Percentiles rank a stretch among this genome's conserved stretches.
Evolutionary conservation across 176 grass and related monocot genomes (phyloP).

Genomic region (Elymus sibiricus): DNA sequence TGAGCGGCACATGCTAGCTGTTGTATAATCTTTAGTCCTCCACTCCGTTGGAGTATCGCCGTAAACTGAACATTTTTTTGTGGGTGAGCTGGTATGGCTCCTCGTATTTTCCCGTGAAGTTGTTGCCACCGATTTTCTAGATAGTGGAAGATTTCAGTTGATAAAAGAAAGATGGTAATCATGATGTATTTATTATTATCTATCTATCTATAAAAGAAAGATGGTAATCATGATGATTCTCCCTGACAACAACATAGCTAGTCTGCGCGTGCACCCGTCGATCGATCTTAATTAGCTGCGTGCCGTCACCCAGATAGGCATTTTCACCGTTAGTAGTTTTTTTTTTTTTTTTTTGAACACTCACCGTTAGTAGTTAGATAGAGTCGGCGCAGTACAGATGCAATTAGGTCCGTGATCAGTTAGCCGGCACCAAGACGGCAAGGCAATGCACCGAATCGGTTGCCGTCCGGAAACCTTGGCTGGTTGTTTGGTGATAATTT

Average conservation of each 20-base stretch:
- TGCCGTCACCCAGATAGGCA: neutral
- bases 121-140: neutral
- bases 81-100: neutral
- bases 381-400: too few relatives aligned
- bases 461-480: neutral
- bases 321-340: too few relatives aligned
- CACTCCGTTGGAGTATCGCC: neutral
- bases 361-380: too few relatives aligned
- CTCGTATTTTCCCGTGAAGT: conserved; percentile 16
- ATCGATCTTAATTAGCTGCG: neutral
- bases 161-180: neutral
- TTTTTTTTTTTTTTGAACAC: too few relatives aligned
- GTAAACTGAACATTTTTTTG: neutral
- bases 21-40: neutral
- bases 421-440: too few relatives aligned
- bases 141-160: neutral
- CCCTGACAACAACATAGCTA: neutral
- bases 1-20: neutral
- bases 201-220: neutral
- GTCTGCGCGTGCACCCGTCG: neutral
- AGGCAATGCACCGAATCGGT: neutral
- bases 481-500: neutral
- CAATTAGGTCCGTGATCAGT: too few relatives aligned
- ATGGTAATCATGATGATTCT: neutral
- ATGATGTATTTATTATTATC: neutral